Base-by-base conservation (phyloP, 441 rosid genomes). In the Adansonia rubrostipa region DNA sequence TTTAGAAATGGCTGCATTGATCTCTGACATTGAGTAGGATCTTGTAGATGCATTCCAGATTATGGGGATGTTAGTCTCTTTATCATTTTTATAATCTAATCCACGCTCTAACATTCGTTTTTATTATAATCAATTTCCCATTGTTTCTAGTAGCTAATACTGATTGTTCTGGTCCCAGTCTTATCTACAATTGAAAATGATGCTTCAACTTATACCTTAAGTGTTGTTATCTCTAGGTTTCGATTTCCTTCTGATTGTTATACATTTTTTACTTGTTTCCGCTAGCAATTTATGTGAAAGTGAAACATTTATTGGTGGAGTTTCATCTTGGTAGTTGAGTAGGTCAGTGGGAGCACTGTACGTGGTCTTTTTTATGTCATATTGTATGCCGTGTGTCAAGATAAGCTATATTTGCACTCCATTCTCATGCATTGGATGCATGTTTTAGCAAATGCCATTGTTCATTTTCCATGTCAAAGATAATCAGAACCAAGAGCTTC, bases 171-270 rank as follows among this genome's bases (percentile, higher is more conserved):
- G 28, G 71, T 66, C 15, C 57, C 17, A 22, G 5, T 17, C 73
- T 48, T 69, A 4, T 20, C n/a, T 28, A 54, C 10, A 5, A 54
- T 54, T 72, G 64, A 54, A 36, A 54, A 17, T 36, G 36, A 72
- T 72, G 76, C 17, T 54, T 72, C 51, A 36, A 2, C 8, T 72
- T 36, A 17, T 56, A 47, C 76, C n/a, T 72, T 72, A n/a, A 24
- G 48, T 36, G n/a, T 28, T 71, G 9, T 9, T 17, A 54, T 71
- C 15, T 28, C 62, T 71, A 6, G 8, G 75, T 51, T 71, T 71
- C n/a, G 33, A 9, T 9, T 14, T 3, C 15, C 47, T 1, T 36
- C 20, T 17, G 17, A 56, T 36, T 72, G 1, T 2, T 40, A n/a
- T 40, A 10, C 5, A 6, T 73, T 3, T 40, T 17, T 11, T 17